Evolutionary conservation across 2,329 filamentous ascomycete species (phyloP).

Genomic region (Cordyceps cateniannulata): DNA sequence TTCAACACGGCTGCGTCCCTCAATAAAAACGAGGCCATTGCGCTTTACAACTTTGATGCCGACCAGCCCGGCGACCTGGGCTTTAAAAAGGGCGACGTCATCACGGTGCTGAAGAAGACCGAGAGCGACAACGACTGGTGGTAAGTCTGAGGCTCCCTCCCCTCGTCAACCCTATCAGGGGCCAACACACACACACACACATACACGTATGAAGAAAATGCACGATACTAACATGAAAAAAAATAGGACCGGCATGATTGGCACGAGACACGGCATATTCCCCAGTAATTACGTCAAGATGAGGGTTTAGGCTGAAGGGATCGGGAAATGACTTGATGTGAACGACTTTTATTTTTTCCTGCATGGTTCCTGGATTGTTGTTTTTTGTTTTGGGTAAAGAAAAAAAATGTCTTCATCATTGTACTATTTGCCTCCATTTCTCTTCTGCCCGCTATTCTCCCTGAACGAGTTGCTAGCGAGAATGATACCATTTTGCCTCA

Average conservation of each 20-base stretch:
- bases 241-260: constrained; percentile 77
- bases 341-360: background rate
- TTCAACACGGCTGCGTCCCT: constrained; percentile 56
- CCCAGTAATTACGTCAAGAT: constrained; percentile 54
- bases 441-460: background rate
- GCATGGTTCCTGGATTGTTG: background rate
- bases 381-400: background rate
- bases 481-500: constrained; percentile 9
- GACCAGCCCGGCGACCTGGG: constrained; percentile 88
- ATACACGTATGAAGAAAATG: background rate
- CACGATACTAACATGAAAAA: constrained; percentile 8
- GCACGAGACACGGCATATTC: constrained; percentile 43
- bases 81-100: constrained; percentile 96
- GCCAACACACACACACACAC: too few relatives aligned
- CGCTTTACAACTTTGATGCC: constrained; percentile 88
- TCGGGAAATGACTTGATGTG: background rate
- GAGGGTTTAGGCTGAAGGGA: constrained; percentile 19
- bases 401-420: background rate
- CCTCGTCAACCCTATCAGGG: too few relatives aligned
- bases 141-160: constrained; percentile 38
- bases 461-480: constrained; percentile 1
- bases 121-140: constrained; percentile 96
- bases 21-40: constrained; percentile 75
- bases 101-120: constrained; percentile 90
- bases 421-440: background rate